These are phyloP conservation scores for Plectranthus barbatus DNA, from an alignment of 257 asterid species.

Conservation along the genomic window DNA sequence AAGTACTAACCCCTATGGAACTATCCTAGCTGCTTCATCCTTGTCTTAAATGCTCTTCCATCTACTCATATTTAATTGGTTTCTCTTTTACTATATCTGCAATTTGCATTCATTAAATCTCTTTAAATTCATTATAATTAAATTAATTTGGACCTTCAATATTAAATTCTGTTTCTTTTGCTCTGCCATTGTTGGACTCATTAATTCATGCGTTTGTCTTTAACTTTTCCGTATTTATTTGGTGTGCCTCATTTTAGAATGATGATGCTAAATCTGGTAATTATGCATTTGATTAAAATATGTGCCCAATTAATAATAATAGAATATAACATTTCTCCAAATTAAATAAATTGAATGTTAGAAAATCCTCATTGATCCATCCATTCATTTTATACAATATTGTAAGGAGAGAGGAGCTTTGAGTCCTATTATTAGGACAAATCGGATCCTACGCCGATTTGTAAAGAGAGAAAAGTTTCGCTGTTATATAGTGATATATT, in stretches of 20 bases:
- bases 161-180: not conserved
- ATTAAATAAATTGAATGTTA: too few relatives aligned
- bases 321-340: too few relatives aligned
- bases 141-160: not conserved
- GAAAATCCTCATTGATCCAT: too few relatives aligned
- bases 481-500: too few relatives aligned
- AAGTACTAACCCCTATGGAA: not conserved
- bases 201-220: not conserved
- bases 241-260: not conserved
- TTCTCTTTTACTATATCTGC: not conserved
- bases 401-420: too few relatives aligned
- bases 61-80: not conserved
- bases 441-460: too few relatives aligned
- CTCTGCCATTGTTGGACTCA: not conserved
- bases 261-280: not conserved
- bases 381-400: too few relatives aligned
- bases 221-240: not conserved
- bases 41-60: not conserved
- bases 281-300: too few relatives aligned
- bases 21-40: not conserved
- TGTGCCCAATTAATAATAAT: too few relatives aligned
- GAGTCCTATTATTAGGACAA: too few relatives aligned
- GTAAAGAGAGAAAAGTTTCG: too few relatives aligned
- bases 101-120: not conserved
- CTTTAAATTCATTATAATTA: not conserved